These are phyloP conservation scores for Penicillium sp. DNA, from an alignment of 2,329 filamentous ascomycete genomes.

Conservation along the genomic window DNA sequence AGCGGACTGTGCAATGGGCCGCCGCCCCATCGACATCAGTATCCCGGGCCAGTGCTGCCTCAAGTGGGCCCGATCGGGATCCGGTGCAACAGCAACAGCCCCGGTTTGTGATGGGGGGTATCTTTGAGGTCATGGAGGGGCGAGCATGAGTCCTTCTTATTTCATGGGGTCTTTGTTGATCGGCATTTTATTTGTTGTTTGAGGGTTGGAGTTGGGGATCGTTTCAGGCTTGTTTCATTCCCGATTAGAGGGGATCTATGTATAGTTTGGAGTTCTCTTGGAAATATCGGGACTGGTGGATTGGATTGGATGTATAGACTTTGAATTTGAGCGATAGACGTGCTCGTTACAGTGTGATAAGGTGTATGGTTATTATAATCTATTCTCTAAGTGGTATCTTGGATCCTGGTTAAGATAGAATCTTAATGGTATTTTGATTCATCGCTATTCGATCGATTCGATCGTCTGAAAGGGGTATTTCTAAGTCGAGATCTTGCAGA, in stretches of 20 bases:
- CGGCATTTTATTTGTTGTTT: background rate
- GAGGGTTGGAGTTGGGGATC: background rate
- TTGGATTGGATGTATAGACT: slow-evolving; percentile 1
- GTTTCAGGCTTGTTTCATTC: background rate
- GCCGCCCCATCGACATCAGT: background rate
- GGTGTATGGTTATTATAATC: background rate
- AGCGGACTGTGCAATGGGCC: background rate
- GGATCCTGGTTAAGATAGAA: too few relatives aligned
- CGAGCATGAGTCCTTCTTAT: slow-evolving; percentile 27
- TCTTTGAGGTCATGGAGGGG: slow-evolving; percentile 53
- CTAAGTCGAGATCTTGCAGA: background rate
- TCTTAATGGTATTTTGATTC: too few relatives aligned
- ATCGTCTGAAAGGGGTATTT: background rate
- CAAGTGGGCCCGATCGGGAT: slow-evolving; percentile 8
- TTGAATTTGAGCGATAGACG: background rate
- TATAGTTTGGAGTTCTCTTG: slow-evolving; percentile 1
- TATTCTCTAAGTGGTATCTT: too few relatives aligned
- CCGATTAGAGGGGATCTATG: background rate
- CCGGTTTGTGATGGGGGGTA: slow-evolving; percentile 51
- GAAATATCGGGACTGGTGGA: background rate
- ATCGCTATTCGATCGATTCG: background rate
- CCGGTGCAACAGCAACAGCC: slow-evolving; percentile 30
- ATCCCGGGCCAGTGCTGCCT: background rate
- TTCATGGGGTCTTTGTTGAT: slow-evolving; percentile 1
- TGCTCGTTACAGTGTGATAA: background rate